Percentiles rank a stretch among this genome's conserved stretches.
phyloP scores from a whole-genome alignment of 2,329 filamentous ascomycete species.

The Penicillium frequentans region DNA sequence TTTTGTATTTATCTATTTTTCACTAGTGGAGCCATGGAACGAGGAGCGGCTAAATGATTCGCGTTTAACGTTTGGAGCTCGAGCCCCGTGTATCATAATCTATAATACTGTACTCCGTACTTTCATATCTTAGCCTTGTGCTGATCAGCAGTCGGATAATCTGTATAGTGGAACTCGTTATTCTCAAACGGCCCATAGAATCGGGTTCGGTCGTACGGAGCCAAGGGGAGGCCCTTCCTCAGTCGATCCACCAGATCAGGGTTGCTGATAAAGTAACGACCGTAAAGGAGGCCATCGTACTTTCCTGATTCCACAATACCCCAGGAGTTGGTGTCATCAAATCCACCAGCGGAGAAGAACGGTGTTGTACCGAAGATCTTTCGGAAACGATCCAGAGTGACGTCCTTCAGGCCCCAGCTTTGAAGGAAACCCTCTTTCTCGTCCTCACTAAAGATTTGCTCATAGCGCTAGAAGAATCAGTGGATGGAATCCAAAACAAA shows the following conservation, averaged over 20 bases:
- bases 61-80: neutral
- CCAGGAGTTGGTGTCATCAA: slow-evolving; percentile 52
- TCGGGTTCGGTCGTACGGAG: slow-evolving; percentile 44
- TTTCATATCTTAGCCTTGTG: slow-evolving; percentile 1
- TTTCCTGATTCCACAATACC: slow-evolving; percentile 50
- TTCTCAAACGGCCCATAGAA: slow-evolving; percentile 47
- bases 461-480: slow-evolving; percentile 39
- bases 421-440: slow-evolving; percentile 53
- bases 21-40: too few species aligned
- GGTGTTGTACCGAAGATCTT: slow-evolving; percentile 54
- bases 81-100: neutral
- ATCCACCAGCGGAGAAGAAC: slow-evolving; percentile 59
- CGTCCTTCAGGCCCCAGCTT: slow-evolving; percentile 48
- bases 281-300: slow-evolving; percentile 51
- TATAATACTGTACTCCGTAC: neutral
- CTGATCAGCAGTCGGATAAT: slow-evolving; percentile 24
- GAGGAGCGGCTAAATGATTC: neutral
- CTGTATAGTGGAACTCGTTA: slow-evolving; percentile 31
- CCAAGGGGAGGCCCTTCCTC: slow-evolving; percentile 41
- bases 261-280: slow-evolving; percentile 51
- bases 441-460: slow-evolving; percentile 51
- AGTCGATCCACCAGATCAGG: slow-evolving; percentile 51
- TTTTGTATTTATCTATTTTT: too few species aligned
- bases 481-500: neutral
- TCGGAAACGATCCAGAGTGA: slow-evolving; percentile 51